phyloP scores from a whole-genome alignment of 768 basidiomycete species.

The Wakefieldia striispora region DNA sequence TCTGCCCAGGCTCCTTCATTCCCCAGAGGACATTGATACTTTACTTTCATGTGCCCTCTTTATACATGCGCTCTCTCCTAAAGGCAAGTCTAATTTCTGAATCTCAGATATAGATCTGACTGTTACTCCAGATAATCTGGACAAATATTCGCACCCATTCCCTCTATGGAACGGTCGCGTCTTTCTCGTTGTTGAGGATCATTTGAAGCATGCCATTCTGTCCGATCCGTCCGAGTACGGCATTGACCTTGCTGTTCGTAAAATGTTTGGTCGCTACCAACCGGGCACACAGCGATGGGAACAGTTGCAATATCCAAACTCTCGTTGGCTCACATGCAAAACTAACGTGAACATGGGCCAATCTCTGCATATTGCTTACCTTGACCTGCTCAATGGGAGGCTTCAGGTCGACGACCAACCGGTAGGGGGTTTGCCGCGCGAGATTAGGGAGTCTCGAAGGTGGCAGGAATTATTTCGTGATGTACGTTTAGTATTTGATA shows the following conservation, averaged over 20 bases:
- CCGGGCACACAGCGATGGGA: conserved; percentile 15
- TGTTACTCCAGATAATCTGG: too few relatives aligned
- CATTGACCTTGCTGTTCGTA: conserved; percentile 16
- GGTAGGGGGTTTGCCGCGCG: conserved; percentile 14
- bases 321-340: conserved; percentile 17
- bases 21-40: conserved; percentile 7
- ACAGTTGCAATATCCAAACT: not conserved
- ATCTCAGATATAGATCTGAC: too few relatives aligned
- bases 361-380: too few relatives aligned
- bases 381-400: conserved; percentile 18
- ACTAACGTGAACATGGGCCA: too few relatives aligned
- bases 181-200: too few relatives aligned
- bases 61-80: too few relatives aligned
- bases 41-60: too few relatives aligned
- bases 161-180: too few relatives aligned
- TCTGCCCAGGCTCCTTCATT: not conserved
- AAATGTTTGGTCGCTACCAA: conserved; percentile 24
- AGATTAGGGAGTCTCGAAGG: conserved; percentile 6
- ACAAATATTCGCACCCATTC: too few relatives aligned
- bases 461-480: conserved; percentile 20
- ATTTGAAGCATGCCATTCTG: not conserved
- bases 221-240: not conserved
- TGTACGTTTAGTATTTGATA: conserved; percentile 3
- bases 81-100: too few relatives aligned
- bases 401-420: conserved; percentile 25